Evolutionary conservation across 1,284 basidiomycete species (phyloP).

Genomic region (Malassezia vespertilionis): DNA sequence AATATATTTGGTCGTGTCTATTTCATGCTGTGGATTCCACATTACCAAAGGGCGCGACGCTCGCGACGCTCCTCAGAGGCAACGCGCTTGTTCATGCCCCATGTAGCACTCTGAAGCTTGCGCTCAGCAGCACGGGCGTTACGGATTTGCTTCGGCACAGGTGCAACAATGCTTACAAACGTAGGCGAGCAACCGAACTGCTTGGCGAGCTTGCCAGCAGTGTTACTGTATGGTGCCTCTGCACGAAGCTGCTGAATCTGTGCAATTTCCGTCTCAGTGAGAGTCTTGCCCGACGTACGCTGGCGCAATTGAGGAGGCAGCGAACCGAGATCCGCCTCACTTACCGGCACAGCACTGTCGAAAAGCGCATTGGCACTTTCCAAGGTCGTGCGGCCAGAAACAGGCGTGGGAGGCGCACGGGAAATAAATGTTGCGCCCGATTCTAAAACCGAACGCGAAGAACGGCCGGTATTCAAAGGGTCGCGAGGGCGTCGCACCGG

Average conservation of each 20-base stretch:
- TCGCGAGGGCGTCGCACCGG: constrained; percentile 40
- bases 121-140: constrained; percentile 22
- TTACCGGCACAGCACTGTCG: constrained; percentile 11
- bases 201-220: constrained; percentile 27
- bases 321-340: not conserved
- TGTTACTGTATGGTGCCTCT: constrained; percentile 27
- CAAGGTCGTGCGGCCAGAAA: constrained; percentile 19
- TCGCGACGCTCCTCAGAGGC: constrained; percentile 24
- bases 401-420: constrained; percentile 29
- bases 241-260: constrained; percentile 31
- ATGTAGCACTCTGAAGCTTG: constrained; percentile 21
- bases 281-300: constrained; percentile 1
- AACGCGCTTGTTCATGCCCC: constrained; percentile 40
- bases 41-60: constrained; percentile 29
- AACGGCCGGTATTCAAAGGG: constrained; percentile 29
- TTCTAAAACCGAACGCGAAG: constrained; percentile 25
- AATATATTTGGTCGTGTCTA: too few species aligned
- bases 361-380: constrained; percentile 24
- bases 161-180: constrained; percentile 39
- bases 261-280: constrained; percentile 30
- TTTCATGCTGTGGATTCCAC: not conserved
- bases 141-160: constrained; percentile 25
- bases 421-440: constrained; percentile 40
- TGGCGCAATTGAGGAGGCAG: constrained; percentile 26
- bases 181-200: constrained; percentile 31